These are phyloP conservation scores for Fusarium dlaminii DNA, from an alignment of 2,329 filamentous ascomycete genomes.

Conservation along the genomic window DNA sequence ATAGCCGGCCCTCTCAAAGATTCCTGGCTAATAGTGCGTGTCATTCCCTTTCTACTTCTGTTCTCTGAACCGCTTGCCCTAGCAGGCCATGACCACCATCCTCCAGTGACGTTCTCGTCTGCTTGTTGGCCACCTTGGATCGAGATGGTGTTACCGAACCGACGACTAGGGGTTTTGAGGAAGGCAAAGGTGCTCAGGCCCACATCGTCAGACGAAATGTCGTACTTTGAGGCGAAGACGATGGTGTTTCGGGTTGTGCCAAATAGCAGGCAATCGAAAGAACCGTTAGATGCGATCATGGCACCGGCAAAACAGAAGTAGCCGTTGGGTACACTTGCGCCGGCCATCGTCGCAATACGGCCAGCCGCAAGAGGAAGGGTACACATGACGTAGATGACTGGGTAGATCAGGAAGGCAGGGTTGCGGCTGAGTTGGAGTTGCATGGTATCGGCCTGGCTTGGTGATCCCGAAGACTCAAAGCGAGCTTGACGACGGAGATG, in stretches of 20 bases:
- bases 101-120: conserved; percentile 25
- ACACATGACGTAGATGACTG: conserved; percentile 74
- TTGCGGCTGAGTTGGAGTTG: conserved; percentile 47
- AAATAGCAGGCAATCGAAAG: conserved; percentile 64
- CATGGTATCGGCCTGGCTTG: conserved; percentile 16
- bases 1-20: conserved; percentile 51
- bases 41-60: conserved; percentile 21
- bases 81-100: conserved; percentile 44
- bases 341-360: conserved; percentile 70
- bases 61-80: conserved; percentile 6
- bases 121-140: conserved; percentile 45
- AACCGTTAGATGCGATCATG: conserved; percentile 66
- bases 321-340: conserved; percentile 57
- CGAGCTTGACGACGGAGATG: conserved; percentile 47
- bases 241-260: conserved; percentile 63
- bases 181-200: conserved; percentile 64
- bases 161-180: conserved; percentile 53
- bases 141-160: conserved; percentile 55
- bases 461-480: background rate
- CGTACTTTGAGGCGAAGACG: conserved; percentile 54
- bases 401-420: conserved; percentile 72
- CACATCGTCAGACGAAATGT: conserved; percentile 54
- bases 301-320: conserved; percentile 69
- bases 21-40: conserved; percentile 44
- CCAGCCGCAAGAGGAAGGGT: conserved; percentile 73